A percentile compares a stretch with the other conserved stretches of the same genome.
Evolutionary conservation across 371 early-diverging fungal genomes (phyloP).

Genomic region (Apophysomyces variabilis): DNA sequence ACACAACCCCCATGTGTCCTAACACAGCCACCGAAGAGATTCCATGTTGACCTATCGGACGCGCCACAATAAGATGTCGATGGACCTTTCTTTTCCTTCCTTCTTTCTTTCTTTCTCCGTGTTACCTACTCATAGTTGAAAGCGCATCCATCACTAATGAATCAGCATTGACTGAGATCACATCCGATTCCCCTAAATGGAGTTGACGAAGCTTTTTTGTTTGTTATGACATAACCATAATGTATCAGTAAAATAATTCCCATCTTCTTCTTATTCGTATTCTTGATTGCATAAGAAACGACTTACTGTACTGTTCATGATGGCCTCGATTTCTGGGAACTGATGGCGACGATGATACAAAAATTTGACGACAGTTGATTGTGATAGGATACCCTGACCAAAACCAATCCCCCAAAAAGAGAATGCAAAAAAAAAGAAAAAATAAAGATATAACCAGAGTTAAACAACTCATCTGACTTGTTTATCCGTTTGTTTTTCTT

Average conservation of each 20-base stretch:
- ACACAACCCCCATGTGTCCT: constrained; percentile 59
- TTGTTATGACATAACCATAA: neutral
- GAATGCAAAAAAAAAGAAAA: too few relatives aligned
- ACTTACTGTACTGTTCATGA: constrained; percentile 50
- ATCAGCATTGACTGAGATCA: constrained; percentile 59
- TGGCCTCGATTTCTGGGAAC: constrained; percentile 38
- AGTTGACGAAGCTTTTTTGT: constrained; percentile 49
- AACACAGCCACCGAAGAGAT: constrained; percentile 69
- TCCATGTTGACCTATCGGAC: constrained; percentile 50
- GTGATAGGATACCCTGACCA: constrained; percentile 73
- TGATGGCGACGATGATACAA: constrained; percentile 57
- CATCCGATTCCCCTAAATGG: constrained; percentile 54
- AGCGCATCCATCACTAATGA: constrained; percentile 61
- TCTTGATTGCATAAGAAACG: neutral
- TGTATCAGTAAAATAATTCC: too few relatives aligned
- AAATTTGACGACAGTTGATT: constrained; percentile 71
- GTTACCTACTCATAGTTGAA: constrained; percentile 58
- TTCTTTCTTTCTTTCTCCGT: neutral
- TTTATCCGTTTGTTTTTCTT: too few relatives aligned
- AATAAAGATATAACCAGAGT: too few relatives aligned
- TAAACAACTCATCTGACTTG: too few relatives aligned
- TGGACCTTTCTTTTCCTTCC: too few relatives aligned
- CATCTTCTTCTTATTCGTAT: too few relatives aligned
- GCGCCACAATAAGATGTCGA: too few relatives aligned
- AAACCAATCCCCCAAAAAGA: neutral